A percentile compares a stretch with the other conserved stretches of the same genome.
These are phyloP conservation scores for Pythium coloratum DNA, from an alignment of 352 stramenopile species.

Conservation along the genomic window DNA sequence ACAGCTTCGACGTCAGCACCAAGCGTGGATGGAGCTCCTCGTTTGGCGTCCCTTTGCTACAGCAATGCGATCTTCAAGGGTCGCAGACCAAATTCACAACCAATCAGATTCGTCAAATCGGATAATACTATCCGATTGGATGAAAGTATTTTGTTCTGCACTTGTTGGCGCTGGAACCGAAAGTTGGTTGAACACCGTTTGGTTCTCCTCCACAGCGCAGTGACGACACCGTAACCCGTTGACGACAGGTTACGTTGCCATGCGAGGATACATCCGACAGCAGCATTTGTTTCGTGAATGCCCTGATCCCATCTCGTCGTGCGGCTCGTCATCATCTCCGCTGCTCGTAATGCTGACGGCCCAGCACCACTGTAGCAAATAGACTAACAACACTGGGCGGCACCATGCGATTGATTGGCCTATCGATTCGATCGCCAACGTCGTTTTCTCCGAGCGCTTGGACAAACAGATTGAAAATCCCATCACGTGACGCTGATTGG, in stretches of 20 bases:
- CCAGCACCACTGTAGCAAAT: neutral
- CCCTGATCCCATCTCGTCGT: neutral
- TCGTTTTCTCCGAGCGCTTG: neutral
- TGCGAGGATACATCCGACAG: no score
- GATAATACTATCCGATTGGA: conserved; percentile 7
- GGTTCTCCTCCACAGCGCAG: no score
- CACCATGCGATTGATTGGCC: neutral
- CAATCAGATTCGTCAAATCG: conserved; percentile 5
- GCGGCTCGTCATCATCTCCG: neutral
- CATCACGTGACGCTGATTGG: conserved; percentile 13
- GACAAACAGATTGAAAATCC: neutral
- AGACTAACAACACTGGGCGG: no score
- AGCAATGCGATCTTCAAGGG: conserved; percentile 27
- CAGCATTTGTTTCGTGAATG: neutral
- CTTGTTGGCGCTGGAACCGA: neutral
- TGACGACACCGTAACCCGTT: no score
- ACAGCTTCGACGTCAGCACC: neutral
- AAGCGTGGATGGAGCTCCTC: conserved; percentile 1
- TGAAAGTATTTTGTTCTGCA: conserved; percentile 6
- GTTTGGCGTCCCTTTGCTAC: neutral
- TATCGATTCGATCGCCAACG: neutral
- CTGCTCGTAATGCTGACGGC: neutral
- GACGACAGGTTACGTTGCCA: no score
- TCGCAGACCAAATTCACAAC: conserved; percentile 15
- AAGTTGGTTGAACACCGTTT: no score